phyloP scores from a whole-genome alignment of 257 asterid species.

The Solanum microdontum region DNA sequence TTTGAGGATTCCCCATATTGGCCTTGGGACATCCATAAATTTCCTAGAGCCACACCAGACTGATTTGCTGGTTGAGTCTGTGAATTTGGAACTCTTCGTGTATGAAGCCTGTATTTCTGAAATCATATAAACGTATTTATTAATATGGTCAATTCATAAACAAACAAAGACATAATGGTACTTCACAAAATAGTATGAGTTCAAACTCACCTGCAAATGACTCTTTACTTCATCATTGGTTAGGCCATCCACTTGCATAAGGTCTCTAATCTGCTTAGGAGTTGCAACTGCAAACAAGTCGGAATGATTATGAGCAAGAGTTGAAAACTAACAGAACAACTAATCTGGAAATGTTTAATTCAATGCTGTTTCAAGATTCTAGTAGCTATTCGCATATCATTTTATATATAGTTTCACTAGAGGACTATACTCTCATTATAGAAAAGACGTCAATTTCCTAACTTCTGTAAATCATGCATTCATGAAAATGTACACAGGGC shows the following conservation, averaged over 20 bases:
- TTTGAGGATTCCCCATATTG: conserved; percentile 25
- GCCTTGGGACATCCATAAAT: conserved; percentile 21
- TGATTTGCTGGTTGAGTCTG: conserved; percentile 13
- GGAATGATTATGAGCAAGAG: background rate
- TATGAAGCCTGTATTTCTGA: conserved; percentile 84
- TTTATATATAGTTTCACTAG: background rate
- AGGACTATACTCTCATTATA: background rate
- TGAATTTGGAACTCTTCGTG: conserved; percentile 27
- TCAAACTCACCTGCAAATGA: conserved; percentile 65
- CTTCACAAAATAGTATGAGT: background rate
- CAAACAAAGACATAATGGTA: background rate
- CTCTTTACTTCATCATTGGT: conserved; percentile 97
- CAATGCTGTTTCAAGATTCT: background rate
- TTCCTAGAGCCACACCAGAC: conserved; percentile 21
- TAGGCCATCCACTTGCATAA: conserved; percentile 84
- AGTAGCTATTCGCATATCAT: background rate
- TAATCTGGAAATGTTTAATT: background rate
- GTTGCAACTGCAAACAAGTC: conserved; percentile 59
- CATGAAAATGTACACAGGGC: background rate
- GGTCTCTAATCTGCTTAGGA: conserved; percentile 93
- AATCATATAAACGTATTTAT: background rate
- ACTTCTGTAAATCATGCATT: background rate
- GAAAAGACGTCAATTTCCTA: background rate
- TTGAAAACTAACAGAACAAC: background rate
- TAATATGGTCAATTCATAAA: background rate